These are phyloP conservation scores for Diplodia scrobiculata DNA, from an alignment of 2,329 filamentous ascomycete species.

Conservation along the genomic window DNA sequence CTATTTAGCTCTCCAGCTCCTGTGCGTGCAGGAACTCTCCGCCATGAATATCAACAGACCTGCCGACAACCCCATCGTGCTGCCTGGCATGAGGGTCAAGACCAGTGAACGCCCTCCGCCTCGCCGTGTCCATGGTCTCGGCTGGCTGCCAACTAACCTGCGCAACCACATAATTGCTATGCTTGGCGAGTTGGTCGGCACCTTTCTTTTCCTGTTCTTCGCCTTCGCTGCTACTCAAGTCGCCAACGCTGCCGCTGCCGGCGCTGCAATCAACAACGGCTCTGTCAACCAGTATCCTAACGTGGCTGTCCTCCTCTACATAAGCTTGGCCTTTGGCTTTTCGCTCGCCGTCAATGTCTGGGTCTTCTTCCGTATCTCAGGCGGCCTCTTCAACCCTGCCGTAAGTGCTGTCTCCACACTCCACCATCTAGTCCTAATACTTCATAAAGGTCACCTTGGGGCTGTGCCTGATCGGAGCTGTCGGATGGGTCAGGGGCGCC, in stretches of 20 bases:
- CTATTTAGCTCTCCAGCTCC: conserved; percentile 4
- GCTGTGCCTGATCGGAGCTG: conserved; percentile 52
- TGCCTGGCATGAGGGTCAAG: conserved; percentile 46
- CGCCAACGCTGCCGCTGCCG: conserved; percentile 43
- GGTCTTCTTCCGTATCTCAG: conserved; percentile 51
- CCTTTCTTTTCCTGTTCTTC: conserved; percentile 49
- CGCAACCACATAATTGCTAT: conserved; percentile 52
- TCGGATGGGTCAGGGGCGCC: conserved; percentile 49
- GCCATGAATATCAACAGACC: conserved; percentile 47
- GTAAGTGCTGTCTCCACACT: conserved; percentile 31
- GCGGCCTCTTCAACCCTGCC: conserved; percentile 44
- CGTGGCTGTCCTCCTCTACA: conserved; percentile 43
- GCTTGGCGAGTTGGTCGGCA: conserved; percentile 49
- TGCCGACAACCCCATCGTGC: conserved; percentile 41
- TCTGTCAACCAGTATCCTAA: conserved; percentile 39
- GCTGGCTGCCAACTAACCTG: conserved; percentile 49
- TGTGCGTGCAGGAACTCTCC: conserved; percentile 27
- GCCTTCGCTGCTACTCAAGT: conserved; percentile 47
- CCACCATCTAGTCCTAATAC: background rate
- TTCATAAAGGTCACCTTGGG: conserved; percentile 49
- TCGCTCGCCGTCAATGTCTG: conserved; percentile 50
- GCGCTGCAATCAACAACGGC: conserved; percentile 28
- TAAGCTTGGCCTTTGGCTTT: conserved; percentile 48
- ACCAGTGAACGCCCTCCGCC: conserved; percentile 43
- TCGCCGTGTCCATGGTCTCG: conserved; percentile 44